A percentile compares a stretch with the other conserved stretches of the same genome.
These are phyloP conservation scores for Coprinopsis sp. DNA, from an alignment of 768 basidiomycete species.

Conservation along the genomic window DNA sequence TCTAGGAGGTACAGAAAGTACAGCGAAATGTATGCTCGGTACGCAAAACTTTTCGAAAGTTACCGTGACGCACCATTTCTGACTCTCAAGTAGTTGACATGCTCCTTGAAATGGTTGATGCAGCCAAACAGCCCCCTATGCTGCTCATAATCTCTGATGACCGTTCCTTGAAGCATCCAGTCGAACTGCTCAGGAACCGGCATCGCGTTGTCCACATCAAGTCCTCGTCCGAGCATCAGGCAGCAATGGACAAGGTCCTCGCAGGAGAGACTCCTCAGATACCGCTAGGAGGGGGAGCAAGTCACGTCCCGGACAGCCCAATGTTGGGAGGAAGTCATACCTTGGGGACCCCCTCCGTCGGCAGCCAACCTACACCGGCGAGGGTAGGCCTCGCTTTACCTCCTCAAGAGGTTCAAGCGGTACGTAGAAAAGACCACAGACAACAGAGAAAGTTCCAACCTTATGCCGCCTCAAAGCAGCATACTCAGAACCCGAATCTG, in stretches of 20 bases:
- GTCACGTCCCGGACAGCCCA: no score
- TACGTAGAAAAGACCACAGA: no score
- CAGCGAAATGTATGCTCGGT: conserved; percentile 4
- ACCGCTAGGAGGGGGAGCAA: no score
- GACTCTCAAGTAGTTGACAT: conserved; percentile 2
- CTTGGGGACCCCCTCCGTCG: no score
- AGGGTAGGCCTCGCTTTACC: no score
- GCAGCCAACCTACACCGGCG: no score
- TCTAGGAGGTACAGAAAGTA: conserved; percentile 1
- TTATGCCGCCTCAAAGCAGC: no score
- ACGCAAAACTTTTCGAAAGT: neutral
- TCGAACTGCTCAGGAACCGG: neutral
- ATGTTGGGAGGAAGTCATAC: no score
- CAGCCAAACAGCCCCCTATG: neutral
- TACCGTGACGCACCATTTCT: neutral
- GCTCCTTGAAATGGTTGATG: conserved; percentile 4
- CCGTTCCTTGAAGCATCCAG: conserved; percentile 2
- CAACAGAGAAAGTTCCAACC: no score
- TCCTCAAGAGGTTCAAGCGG: no score
- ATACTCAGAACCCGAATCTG: no score
- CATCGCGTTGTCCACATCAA: neutral
- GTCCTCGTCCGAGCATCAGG: neutral
- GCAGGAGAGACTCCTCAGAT: no score
- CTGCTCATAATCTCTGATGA: conserved; percentile 4
- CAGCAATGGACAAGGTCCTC: neutral